Conservation (phyloP, 768 basidiomycete genomes). For the Lactifluus piperatus region DNA sequence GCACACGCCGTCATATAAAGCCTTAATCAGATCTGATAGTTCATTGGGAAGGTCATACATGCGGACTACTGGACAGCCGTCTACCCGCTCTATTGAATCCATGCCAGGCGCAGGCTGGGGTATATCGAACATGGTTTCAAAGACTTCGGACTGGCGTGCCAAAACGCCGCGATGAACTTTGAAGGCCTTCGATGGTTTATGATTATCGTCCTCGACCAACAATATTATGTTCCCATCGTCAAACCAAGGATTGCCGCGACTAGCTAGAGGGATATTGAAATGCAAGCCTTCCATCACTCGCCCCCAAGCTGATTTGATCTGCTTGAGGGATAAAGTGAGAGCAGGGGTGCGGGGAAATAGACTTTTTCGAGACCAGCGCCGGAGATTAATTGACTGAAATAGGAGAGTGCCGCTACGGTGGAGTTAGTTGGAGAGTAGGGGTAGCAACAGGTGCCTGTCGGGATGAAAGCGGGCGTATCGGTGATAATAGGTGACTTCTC, state of each 20-base stretch:
- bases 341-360: neutral
- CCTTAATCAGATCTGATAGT: slow-evolving; percentile 41
- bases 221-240: slow-evolving; percentile 54
- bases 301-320: neutral
- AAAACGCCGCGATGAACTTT: slow-evolving; percentile 40
- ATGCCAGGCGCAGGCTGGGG: slow-evolving; percentile 29
- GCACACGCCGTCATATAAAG: slow-evolving; percentile 50
- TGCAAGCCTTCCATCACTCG: neutral
- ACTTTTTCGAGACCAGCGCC: neutral
- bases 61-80: slow-evolving; percentile 42
- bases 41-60: slow-evolving; percentile 47
- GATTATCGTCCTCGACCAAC: slow-evolving; percentile 28
- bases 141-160: slow-evolving; percentile 48
- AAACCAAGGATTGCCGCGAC: slow-evolving; percentile 43
- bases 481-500: neutral
- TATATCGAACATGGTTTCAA: slow-evolving; percentile 46
- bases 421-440: too few relatives aligned
- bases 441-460: too few relatives aligned
- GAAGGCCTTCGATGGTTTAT: slow-evolving; percentile 33
- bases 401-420: neutral
- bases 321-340: neutral
- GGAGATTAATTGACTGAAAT: neutral
- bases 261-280: slow-evolving; percentile 6
- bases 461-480: neutral
- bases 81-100: slow-evolving; percentile 29